A percentile compares a stretch with the other conserved stretches of the same genome.
These are phyloP conservation scores for Zygnema circumcarinatum DNA, from an alignment of 139 green algal genomes.

Conservation along the genomic window DNA sequence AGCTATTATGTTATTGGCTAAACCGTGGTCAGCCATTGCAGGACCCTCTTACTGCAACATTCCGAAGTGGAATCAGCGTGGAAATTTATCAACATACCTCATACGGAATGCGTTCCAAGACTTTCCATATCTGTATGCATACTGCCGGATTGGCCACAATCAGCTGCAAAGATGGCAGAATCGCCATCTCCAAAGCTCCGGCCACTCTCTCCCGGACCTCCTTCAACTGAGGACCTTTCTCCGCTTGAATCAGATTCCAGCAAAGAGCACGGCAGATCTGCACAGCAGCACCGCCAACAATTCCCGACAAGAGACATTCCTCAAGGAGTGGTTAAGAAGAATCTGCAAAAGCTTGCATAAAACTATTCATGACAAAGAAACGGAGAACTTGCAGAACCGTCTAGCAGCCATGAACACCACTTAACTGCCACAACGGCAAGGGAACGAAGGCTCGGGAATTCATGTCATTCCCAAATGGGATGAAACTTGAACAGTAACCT, in stretches of 20 bases:
- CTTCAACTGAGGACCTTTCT: background rate
- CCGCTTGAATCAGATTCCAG: slow-evolving; percentile 10
- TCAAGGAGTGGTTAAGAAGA: background rate
- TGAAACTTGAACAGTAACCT: too few relatives aligned
- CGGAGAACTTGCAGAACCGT: background rate
- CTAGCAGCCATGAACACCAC: background rate
- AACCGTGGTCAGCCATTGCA: too few relatives aligned
- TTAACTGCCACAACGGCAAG: too few relatives aligned
- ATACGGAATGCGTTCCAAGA: slow-evolving; percentile 75
- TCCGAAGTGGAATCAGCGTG: too few relatives aligned
- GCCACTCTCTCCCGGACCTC: slow-evolving; percentile 50
- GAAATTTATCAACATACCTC: too few relatives aligned
- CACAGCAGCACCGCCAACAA: background rate
- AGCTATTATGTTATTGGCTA: too few relatives aligned
- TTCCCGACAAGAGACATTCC: background rate
- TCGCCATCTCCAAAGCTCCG: slow-evolving; percentile 61
- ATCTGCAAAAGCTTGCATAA: background rate
- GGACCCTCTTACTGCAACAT: too few relatives aligned
- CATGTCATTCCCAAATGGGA: too few relatives aligned
- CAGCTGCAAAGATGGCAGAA: slow-evolving; percentile 75
- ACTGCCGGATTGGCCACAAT: slow-evolving; percentile 68
- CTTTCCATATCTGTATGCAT: slow-evolving; percentile 73
- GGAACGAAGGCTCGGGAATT: too few relatives aligned
- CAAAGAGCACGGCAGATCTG: background rate
- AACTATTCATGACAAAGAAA: background rate